phyloP scores from a whole-genome alignment of 2,329 filamentous ascomycete species.

The Epichloe uncinata region DNA sequence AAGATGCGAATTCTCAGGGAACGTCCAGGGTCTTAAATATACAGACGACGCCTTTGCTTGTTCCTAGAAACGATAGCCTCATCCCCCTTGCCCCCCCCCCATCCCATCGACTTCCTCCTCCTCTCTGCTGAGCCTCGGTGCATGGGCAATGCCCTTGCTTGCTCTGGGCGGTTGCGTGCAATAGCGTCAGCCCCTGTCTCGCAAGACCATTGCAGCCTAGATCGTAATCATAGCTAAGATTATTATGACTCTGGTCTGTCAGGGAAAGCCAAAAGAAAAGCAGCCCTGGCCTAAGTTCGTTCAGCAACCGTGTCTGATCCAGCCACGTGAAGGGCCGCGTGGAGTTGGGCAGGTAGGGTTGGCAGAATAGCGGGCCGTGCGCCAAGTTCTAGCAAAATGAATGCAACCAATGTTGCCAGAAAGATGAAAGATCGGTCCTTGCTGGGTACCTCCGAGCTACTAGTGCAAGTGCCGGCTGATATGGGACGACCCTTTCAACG shows the following conservation, averaged over 20 bases:
- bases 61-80: background rate
- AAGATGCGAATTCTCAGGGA: conserved; percentile 3
- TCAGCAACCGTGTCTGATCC: conserved; percentile 7
- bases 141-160: background rate
- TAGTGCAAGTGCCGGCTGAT: conserved; percentile 3
- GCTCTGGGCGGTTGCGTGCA: background rate
- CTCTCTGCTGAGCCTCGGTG: conserved; percentile 1
- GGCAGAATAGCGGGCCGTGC: conserved; percentile 1
- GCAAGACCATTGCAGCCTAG: background rate
- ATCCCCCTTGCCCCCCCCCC: background rate
- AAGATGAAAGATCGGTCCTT: background rate
- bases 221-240: background rate
- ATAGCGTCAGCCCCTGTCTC: conserved; percentile 2
- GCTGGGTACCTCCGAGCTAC: conserved; percentile 1
- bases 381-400: background rate
- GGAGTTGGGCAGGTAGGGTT: background rate
- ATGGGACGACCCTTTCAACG: background rate
- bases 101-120: background rate
- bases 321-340: conserved; percentile 3
- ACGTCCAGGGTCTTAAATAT: conserved; percentile 11
- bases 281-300: background rate
- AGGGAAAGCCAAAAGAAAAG: background rate
- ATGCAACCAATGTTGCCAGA: background rate
- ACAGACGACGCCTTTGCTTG: background rate
- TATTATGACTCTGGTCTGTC: background rate